Conservation (phyloP, 345 rosid species). For the Anastatica hierochuntica region DNA sequence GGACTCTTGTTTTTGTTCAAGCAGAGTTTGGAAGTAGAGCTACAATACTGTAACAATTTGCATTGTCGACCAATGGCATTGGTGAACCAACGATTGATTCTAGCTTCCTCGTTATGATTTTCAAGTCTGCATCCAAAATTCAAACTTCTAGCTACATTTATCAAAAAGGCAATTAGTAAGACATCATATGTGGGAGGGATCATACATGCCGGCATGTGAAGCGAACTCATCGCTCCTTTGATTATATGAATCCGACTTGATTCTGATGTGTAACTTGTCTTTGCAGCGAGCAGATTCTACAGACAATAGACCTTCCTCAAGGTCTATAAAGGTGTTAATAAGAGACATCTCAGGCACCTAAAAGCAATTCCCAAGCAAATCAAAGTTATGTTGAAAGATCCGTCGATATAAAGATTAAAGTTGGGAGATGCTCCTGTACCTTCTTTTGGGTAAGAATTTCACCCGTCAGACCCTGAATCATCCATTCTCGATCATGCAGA, state of each 20-base stretch:
- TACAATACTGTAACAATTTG: slow-evolving; percentile 41
- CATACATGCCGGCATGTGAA: slow-evolving; percentile 42
- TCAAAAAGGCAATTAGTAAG: not conserved
- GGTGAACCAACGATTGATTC: slow-evolving; percentile 67
- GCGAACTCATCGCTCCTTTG: slow-evolving; percentile 36
- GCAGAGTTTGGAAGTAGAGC: slow-evolving; percentile 24
- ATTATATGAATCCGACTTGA: slow-evolving; percentile 34
- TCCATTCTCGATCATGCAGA: slow-evolving; percentile 87
- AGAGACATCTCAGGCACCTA: slow-evolving; percentile 90
- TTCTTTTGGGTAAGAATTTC: slow-evolving; percentile 84
- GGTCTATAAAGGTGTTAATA: slow-evolving; percentile 58
- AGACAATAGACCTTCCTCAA: slow-evolving; percentile 40
- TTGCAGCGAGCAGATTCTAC: slow-evolving; percentile 54
- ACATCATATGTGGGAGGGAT: not conserved
- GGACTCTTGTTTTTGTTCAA: slow-evolving; percentile 31
- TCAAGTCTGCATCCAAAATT: slow-evolving; percentile 37
- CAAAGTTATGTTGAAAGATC: not conserved
- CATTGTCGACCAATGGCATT: slow-evolving; percentile 69
- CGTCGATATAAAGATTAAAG: not conserved
- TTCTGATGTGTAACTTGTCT: slow-evolving; percentile 48
- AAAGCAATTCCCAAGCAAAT: slow-evolving; percentile 19
- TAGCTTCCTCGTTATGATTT: slow-evolving; percentile 38
- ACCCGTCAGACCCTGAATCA: slow-evolving; percentile 59
- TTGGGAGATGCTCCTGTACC: slow-evolving; percentile 33
- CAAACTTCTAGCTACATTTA: too few species aligned